Base-by-base conservation (phyloP, 805 yeast species). In the Myxozyma sirexii region DNA sequence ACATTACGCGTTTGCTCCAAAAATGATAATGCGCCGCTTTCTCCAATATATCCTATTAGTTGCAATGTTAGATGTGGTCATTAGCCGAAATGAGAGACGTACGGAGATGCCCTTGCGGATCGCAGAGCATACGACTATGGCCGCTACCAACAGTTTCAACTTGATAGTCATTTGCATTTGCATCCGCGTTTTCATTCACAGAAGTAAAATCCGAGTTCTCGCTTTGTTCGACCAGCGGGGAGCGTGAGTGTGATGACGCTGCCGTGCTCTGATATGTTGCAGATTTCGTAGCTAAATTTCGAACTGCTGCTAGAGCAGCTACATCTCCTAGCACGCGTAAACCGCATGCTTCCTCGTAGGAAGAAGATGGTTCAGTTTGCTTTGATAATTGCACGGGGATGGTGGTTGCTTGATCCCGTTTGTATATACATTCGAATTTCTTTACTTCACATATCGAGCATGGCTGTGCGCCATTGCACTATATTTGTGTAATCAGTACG, bases 1-100 rank as follows among this genome's bases (percentile, higher is more conserved):
- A 77, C 66, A 49, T 72, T 75, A n/a, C 80, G 65, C 3, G 76
- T 70, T 57, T 79, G 81, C 31, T 75, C 68, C 6, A 79, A 67
- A 44, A 77, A 71, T 1, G 81, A 75, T 7, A 76, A 68, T 0
- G 79, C 76, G 23, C 78, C 76, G 33, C 78, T 73, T 55, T 79
- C 81, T 13, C 81, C 81, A 51, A 78, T 64, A 55, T 76, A 77
- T 19, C 56, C 56, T 52, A n/a, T n/a, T 24, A 12, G 15, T 35
- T 37, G 17, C 2, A 5, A 17, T 21, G 21, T 8, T 8, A 19
- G 21, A 10, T 23, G 3, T 8, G n/a, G 29, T 21, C 12, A n/a
- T 12, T 4, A 29, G 38, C 27, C 13, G 15, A 29, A 19, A 29
- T 19, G 29, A 45, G 12, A 29, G 1, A 41, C 56, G 13, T 35